Evolutionary conservation across 2,329 filamentous ascomycete species (phyloP), one percentile per base, ranked within the genome.

Genomic region (Botrytis aclada): DNA sequence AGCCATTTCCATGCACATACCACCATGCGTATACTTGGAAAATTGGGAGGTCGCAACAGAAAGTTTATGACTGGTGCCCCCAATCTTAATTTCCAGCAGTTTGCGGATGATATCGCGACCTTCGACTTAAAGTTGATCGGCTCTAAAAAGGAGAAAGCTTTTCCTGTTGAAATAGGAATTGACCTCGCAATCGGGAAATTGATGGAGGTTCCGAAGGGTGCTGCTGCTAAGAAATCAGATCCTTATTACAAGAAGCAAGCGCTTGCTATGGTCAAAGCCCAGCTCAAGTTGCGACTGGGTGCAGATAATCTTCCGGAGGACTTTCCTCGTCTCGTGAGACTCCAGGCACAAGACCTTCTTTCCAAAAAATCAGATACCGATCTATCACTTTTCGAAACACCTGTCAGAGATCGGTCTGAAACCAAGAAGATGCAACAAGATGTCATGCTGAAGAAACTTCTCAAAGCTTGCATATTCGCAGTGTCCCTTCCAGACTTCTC

Each of bases 1-100:
- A 97, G 93, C 78, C 97, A 99, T 82, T 97, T 98, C 82, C 95
- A 98, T 80, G 93, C 97, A 0, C 96, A 99, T 81, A 98, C 96
- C 0, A 98, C 96, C 0, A 97, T 99, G 91, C 88, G 96, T 63
- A 99, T 99, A 73, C 87, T 99, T 2, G 96, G 96, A 22, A 99
- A 99, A 82, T 88, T 99, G 20, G 96, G 97, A 63, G 96, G 96
- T 12, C 90, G 96, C 39, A 99, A 99, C 79, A 87, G 97, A 51
- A 98, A 97, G 80, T 99, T 97, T 82, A 91, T 98, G 84, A 97
- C 93, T 9, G 93, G 94, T 65, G 93, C 95, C 3, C 91, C 95
- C 9, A 89, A 91, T n/a, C 88, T 99, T 20, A 87, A 89, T 1
- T 98, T 93, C 82, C 91, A 94, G 81, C 87, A 91, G 67, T 98